Percentiles rank a stretch among this genome's conserved stretches.
phyloP scores from a whole-genome alignment of 2,329 filamentous ascomycete genomes.

The Orbilia quercus region DNA sequence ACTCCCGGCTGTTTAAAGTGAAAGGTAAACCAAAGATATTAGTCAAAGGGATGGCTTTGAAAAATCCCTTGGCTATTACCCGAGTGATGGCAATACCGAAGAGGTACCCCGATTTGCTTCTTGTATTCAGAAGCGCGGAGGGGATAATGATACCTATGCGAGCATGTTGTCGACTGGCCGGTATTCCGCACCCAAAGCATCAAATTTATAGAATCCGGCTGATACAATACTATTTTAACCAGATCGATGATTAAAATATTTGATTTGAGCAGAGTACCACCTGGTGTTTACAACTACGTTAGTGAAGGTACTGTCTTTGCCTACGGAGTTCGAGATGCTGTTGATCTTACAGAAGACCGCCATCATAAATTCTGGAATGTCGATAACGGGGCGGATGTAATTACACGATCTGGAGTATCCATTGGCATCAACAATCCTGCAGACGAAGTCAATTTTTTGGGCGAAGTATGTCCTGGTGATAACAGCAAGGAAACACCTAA shows the following conservation, averaged over 20 bases:
- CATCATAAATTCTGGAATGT: too few relatives aligned
- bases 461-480: conserved; percentile 5
- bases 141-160: conserved; percentile 62
- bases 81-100: conserved; percentile 63
- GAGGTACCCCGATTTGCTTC: conserved; percentile 62
- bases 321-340: conserved; percentile 61
- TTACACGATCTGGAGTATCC: conserved; percentile 10
- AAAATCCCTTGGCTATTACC: too few relatives aligned
- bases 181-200: neutral
- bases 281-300: conserved; percentile 63
- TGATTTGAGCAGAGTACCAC: conserved; percentile 63
- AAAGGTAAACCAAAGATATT: conserved; percentile 61
- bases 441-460: conserved; percentile 23
- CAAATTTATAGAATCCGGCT: too few relatives aligned
- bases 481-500: neutral
- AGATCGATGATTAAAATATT: conserved; percentile 65
- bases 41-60: conserved; percentile 63
- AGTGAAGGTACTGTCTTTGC: conserved; percentile 64
- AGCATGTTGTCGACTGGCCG: neutral
- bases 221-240: neutral
- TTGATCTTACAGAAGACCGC: conserved; percentile 23
- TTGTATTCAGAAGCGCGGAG: conserved; percentile 64
- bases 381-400: too few relatives aligned
- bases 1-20: conserved; percentile 23
- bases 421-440: conserved; percentile 20